Percentiles rank a stretch among this genome's conserved stretches.
Evolutionary conservation across 768 basidiomycete species (phyloP).

Genomic region (Tulasnella sp.): DNA sequence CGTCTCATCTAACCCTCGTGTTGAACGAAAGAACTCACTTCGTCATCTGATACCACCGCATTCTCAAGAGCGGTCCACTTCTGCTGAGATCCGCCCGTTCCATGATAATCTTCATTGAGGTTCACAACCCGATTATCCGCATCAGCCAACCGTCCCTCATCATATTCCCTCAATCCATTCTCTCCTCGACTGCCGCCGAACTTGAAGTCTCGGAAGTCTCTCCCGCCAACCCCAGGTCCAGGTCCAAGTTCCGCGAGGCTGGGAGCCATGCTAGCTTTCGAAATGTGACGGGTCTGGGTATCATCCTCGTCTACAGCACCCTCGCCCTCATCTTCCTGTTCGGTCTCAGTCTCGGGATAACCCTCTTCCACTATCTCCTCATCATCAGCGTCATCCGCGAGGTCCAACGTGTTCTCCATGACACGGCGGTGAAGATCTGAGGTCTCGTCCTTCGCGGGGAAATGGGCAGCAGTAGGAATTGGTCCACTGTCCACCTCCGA

Average conservation of each 20-base stretch:
- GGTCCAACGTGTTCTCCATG: constrained; percentile 1
- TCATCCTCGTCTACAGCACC: constrained; percentile 14
- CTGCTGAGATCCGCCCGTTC: neutral
- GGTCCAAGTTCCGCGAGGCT: constrained; percentile 10
- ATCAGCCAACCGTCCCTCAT: neutral
- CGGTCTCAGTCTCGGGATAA: neutral
- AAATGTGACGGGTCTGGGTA: constrained; percentile 17
- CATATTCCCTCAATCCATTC: neutral
- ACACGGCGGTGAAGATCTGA: neutral
- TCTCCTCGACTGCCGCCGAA: constrained; percentile 2
- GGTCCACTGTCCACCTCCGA: neutral
- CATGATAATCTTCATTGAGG: constrained; percentile 11
- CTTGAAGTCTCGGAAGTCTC: constrained; percentile 1
- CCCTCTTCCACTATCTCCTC: constrained; percentile 10
- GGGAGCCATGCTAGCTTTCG: constrained; percentile 10
- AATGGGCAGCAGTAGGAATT: constrained; percentile 2
- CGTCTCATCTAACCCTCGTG: neutral
- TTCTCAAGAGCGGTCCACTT: neutral
- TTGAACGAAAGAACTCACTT: constrained; percentile 34
- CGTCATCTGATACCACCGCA: constrained; percentile 52
- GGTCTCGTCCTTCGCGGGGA: neutral
- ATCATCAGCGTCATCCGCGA: constrained; percentile 27
- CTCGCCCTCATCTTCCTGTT: constrained; percentile 21
- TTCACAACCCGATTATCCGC: neutral
- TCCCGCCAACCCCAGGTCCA: neutral